Conservation (phyloP, 2,329 filamentous ascomycete species). For the Ophiocordyceps camponoti-floridani region DNA sequence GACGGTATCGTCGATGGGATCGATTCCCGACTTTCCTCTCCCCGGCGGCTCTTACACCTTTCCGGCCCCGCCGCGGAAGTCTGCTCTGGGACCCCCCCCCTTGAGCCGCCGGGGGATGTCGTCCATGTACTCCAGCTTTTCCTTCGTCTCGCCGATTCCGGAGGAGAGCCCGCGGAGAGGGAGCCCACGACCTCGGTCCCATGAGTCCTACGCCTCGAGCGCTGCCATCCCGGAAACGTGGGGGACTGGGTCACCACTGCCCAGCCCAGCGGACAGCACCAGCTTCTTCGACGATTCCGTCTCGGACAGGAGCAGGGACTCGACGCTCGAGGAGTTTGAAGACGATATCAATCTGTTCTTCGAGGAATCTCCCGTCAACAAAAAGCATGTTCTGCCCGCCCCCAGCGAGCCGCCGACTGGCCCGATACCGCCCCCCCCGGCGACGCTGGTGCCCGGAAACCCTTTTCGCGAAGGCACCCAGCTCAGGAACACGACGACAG, state of each 20-base stretch:
- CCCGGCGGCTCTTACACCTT: conserved; percentile 13
- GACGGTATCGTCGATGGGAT: conserved; percentile 33
- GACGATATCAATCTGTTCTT: conserved; percentile 41
- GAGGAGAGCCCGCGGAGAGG: conserved; percentile 53
- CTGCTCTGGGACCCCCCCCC: conserved; percentile 40
- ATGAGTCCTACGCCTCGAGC: conserved; percentile 53
- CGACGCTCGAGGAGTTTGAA: conserved; percentile 25
- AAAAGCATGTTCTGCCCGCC: conserved; percentile 38
- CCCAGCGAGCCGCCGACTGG: conserved; percentile 11
- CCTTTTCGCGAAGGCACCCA: conserved; percentile 24
- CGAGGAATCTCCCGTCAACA: conserved; percentile 43
- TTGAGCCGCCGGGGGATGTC: conserved; percentile 41
- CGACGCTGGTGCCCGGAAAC: neutral
- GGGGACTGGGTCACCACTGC: conserved; percentile 25
- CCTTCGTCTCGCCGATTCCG: conserved; percentile 57
- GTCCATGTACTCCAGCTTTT: conserved; percentile 46
- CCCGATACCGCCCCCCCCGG: conserved; percentile 5
- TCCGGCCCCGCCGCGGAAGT: conserved; percentile 21
- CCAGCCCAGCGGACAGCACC: conserved; percentile 24
- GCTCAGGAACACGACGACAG: conserved; percentile 27
- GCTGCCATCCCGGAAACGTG: conserved; percentile 54
- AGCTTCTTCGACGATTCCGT: conserved; percentile 31
- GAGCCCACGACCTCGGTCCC: conserved; percentile 35
- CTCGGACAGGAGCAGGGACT: conserved; percentile 19
- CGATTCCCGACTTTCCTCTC: conserved; percentile 41